A percentile compares a stretch with the other conserved stretches of the same genome.
Evolutionary conservation across 257 asterid species (phyloP).

Genomic region (Solanum okadae): DNA sequence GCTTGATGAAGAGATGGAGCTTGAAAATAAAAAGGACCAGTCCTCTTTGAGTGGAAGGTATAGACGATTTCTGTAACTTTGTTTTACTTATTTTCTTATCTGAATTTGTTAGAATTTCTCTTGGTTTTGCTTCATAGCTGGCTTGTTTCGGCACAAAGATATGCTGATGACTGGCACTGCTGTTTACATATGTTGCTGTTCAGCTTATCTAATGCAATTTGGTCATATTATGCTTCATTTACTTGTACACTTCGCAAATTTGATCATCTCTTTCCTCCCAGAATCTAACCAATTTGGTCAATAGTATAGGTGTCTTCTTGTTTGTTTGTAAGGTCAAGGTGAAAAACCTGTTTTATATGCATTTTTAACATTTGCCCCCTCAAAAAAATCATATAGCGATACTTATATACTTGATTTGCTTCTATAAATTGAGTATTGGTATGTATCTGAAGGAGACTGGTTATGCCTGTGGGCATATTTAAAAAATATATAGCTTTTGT

Average conservation of each 20-base stretch:
- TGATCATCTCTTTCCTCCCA: not conserved
- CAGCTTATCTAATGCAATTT: not conserved
- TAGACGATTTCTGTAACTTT: conserved; percentile 1
- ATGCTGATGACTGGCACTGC: not conserved
- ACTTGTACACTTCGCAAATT: not conserved
- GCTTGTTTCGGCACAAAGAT: not conserved
- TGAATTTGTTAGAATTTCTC: not conserved
- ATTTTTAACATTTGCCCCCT: not conserved
- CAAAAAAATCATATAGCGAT: not conserved
- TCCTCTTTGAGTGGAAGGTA: conserved; percentile 47
- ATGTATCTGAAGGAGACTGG: not conserved
- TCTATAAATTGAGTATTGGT: not conserved
- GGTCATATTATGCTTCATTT: not conserved
- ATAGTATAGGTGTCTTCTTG: not conserved
- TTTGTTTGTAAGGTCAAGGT: not conserved
- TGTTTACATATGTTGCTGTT: not conserved
- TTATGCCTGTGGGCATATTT: not conserved
- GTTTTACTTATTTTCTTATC: not conserved
- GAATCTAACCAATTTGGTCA: not conserved
- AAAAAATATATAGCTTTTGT: not conserved
- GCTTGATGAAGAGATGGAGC: conserved; percentile 85
- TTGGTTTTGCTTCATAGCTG: not conserved
- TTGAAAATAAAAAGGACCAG: conserved; percentile 39
- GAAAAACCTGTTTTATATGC: not conserved
- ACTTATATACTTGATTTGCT: not conserved